These are phyloP conservation scores for Chlamydomonas schloesseri DNA, from an alignment of 139 green algal species.

Conservation along the genomic window DNA sequence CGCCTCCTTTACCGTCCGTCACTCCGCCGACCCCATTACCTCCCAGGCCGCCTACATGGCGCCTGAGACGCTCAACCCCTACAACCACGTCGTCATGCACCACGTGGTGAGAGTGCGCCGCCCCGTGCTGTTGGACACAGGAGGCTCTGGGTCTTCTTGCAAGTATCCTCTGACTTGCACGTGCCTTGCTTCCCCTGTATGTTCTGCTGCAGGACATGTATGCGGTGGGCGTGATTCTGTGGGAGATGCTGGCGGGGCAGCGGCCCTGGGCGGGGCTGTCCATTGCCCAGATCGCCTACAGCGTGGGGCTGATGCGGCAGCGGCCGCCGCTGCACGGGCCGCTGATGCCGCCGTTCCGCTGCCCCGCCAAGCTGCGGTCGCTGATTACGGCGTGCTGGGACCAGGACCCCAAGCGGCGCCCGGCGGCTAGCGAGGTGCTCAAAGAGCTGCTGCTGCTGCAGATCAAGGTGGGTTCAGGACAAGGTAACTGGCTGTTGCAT, in stretches of 20 bases:
- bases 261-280: neutral
- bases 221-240: neutral
- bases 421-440: neutral
- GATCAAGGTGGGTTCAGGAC: too few relatives aligned
- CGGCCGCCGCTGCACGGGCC: neutral
- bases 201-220: slow-evolving; percentile 16
- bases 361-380: neutral
- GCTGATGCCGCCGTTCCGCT: neutral
- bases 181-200: too few relatives aligned
- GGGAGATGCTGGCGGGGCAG: slow-evolving; percentile 6
- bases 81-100: neutral
- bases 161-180: too few relatives aligned
- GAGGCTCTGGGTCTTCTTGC: too few relatives aligned
- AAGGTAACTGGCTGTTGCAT: too few relatives aligned
- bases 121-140: too few relatives aligned
- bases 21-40: too few relatives aligned
- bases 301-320: neutral
- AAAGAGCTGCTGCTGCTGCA: slow-evolving; percentile 10
- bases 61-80: neutral
- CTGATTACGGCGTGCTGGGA: slow-evolving; percentile 9
- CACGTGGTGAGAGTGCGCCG: neutral
- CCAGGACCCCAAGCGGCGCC: neutral
- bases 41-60: slow-evolving; percentile 7
- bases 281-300: neutral
- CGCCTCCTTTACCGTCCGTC: neutral